phyloP scores from a whole-genome alignment of 1,284 basidiomycete genomes.

The Schizophyllum amplum region DNA sequence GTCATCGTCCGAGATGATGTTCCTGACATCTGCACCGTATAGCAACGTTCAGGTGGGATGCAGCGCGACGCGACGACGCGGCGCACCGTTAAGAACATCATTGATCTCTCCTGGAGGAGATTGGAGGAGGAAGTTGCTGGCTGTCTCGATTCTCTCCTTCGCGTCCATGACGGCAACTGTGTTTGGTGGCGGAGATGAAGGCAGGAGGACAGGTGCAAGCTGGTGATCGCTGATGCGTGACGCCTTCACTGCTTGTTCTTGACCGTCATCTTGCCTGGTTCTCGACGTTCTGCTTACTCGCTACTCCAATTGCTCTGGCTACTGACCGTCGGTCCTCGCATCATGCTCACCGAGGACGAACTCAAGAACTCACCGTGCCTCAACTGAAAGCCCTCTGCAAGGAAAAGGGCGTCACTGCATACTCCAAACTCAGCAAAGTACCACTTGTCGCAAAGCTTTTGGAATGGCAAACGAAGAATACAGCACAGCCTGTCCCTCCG shows the following conservation, averaged over 20 bases:
- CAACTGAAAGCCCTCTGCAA: slow-evolving; percentile 63
- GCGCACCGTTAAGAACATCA: slow-evolving; percentile 81
- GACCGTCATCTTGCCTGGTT: not conserved
- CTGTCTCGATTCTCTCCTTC: slow-evolving; percentile 58
- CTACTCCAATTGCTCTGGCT: too few relatives aligned
- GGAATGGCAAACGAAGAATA: slow-evolving; percentile 3
- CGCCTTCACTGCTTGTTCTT: not conserved
- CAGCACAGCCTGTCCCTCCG: too few relatives aligned
- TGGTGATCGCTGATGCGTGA: not conserved
- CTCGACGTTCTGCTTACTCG: too few relatives aligned
- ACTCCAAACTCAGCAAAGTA: slow-evolving; percentile 58
- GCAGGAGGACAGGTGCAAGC: not conserved
- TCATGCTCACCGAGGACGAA: slow-evolving; percentile 12
- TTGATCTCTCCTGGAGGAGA: slow-evolving; percentile 94
- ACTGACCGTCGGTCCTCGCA: not conserved
- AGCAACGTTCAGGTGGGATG: not conserved
- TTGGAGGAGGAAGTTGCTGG: slow-evolving; percentile 76
- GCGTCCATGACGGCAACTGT: too few relatives aligned
- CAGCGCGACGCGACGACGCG: slow-evolving; percentile 3
- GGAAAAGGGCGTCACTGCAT: slow-evolving; percentile 48
- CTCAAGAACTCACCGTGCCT: slow-evolving; percentile 43
- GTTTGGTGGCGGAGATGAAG: not conserved
- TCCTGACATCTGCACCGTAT: slow-evolving; percentile 66
- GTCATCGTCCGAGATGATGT: slow-evolving; percentile 81
- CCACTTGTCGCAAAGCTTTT: slow-evolving; percentile 46